Conservation (phyloP, 306 rosid genomes). For the Acacia crassicarpa region DNA sequence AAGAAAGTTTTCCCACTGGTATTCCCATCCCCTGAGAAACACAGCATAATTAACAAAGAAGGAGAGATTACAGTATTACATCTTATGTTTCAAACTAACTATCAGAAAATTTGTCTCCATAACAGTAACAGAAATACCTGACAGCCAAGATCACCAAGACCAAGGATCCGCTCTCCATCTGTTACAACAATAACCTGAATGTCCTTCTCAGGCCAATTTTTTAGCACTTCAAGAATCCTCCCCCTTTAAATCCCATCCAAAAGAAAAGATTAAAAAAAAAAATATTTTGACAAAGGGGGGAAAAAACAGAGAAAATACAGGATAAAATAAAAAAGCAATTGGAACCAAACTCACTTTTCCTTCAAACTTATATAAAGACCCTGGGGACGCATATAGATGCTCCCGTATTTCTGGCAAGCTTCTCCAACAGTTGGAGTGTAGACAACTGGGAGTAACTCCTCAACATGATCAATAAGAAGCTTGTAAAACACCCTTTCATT, state of each 20-base stretch:
- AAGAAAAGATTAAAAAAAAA: neutral
- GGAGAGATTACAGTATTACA: constrained; percentile 20
- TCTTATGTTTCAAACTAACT: constrained; percentile 12
- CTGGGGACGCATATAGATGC: constrained; percentile 86
- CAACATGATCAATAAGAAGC: constrained; percentile 86
- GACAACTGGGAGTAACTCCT: constrained; percentile 93
- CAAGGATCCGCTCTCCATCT: constrained; percentile 93
- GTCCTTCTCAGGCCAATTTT: constrained; percentile 97
- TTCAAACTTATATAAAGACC: constrained; percentile 95
- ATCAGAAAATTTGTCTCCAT: neutral
- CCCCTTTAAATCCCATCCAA: constrained; percentile 56
- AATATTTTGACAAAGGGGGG: constrained; percentile 16
- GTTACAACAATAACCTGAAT: constrained; percentile 97
- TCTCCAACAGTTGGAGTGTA: constrained; percentile 99
- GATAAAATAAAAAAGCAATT: neutral
- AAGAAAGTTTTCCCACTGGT: constrained; percentile 93
- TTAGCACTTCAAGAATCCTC: constrained; percentile 82
- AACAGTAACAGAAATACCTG: constrained; percentile 55
- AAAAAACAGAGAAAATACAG: neutral
- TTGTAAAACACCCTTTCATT: constrained; percentile 87
- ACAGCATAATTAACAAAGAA: constrained; percentile 12
- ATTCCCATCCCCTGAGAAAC: constrained; percentile 95
- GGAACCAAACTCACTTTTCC: constrained; percentile 73
- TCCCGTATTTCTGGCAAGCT: constrained; percentile 99
- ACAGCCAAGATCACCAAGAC: constrained; percentile 97